These are phyloP conservation scores for Drechslerella dactyloides DNA, from an alignment of 2,329 filamentous ascomycete genomes.

Conservation along the genomic window DNA sequence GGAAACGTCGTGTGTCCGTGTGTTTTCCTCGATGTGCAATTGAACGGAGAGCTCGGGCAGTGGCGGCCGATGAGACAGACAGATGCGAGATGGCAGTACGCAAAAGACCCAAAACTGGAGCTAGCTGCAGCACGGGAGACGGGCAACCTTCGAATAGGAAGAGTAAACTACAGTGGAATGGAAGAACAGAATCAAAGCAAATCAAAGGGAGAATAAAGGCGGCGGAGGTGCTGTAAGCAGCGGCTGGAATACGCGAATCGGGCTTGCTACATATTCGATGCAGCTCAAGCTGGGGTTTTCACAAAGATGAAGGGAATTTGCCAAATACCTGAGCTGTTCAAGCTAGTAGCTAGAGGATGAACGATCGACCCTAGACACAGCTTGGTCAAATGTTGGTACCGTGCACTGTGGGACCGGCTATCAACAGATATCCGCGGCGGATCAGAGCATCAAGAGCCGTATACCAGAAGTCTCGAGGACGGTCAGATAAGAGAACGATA, in stretches of 20 bases:
- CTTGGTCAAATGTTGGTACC: constrained; percentile 22
- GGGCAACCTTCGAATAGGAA: neutral
- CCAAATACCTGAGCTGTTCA: constrained; percentile 47
- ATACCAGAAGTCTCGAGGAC: no score
- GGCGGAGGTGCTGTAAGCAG: constrained; percentile 40
- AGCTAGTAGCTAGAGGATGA: constrained; percentile 20
- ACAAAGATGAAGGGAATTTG: constrained; percentile 21
- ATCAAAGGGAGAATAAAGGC: constrained; percentile 14
- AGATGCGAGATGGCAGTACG: neutral
- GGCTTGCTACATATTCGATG: constrained; percentile 25
- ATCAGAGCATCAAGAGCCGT: constrained; percentile 32
- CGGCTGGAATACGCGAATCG: constrained; percentile 25
- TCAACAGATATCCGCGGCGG: constrained; percentile 33
- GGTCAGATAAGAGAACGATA: constrained; percentile 18
- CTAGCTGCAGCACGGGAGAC: constrained; percentile 11
- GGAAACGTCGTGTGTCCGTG: constrained; percentile 6
- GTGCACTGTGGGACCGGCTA: constrained; percentile 28
- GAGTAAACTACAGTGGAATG: neutral
- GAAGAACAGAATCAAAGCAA: constrained; percentile 11
- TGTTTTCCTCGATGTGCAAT: constrained; percentile 13
- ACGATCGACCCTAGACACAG: constrained; percentile 23
- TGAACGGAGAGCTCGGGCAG: constrained; percentile 11
- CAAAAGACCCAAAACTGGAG: constrained; percentile 3
- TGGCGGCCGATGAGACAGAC: constrained; percentile 2
- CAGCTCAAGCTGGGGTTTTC: constrained; percentile 20